These are phyloP conservation scores for Rhizopogon rudus DNA, from an alignment of 768 basidiomycete species.

Conservation along the genomic window DNA sequence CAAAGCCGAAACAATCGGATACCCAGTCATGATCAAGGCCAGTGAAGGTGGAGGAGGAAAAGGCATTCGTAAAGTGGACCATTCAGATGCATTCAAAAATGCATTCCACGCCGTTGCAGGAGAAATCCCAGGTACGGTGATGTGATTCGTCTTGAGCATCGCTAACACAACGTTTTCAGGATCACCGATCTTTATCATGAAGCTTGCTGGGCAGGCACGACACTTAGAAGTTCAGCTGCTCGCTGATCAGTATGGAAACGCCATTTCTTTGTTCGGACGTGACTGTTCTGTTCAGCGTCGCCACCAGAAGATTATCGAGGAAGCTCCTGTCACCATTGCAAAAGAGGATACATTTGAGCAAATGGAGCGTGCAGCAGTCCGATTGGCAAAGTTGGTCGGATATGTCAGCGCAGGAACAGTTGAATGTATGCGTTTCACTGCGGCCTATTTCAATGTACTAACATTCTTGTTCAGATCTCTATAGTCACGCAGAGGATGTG, in stretches of 20 bases:
- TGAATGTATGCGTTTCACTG: constrained; percentile 61
- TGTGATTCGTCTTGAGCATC: constrained; percentile 1
- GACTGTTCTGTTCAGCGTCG: constrained; percentile 99
- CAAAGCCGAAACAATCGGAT: constrained; percentile 86
- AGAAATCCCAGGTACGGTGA: constrained; percentile 83
- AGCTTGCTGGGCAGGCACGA: constrained; percentile 94
- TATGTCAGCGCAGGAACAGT: constrained; percentile 99
- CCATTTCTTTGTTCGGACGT: constrained; percentile 97
- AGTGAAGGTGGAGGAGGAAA: constrained; percentile 99
- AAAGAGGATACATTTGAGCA: constrained; percentile 86
- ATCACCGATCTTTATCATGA: constrained; percentile 99
- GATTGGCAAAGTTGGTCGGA: constrained; percentile 96
- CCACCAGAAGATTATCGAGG: constrained; percentile 99
- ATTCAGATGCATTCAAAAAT: constrained; percentile 85
- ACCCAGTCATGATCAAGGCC: constrained; percentile 99
- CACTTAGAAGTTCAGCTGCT: constrained; percentile 98
- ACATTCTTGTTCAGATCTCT: constrained; percentile 61
- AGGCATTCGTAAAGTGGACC: constrained; percentile 94
- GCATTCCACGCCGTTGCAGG: constrained; percentile 90
- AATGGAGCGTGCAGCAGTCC: constrained; percentile 99
- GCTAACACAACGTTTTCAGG: constrained; percentile 39
- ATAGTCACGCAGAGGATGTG: constrained; percentile 87
- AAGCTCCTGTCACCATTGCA: constrained; percentile 98
- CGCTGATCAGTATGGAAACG: constrained; percentile 98
- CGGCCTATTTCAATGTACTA: constrained; percentile 3